A percentile compares a stretch with the other conserved stretches of the same genome.
phyloP scores from a whole-genome alignment of 1,284 basidiomycete species.

The Microbotryum intermedium region DNA sequence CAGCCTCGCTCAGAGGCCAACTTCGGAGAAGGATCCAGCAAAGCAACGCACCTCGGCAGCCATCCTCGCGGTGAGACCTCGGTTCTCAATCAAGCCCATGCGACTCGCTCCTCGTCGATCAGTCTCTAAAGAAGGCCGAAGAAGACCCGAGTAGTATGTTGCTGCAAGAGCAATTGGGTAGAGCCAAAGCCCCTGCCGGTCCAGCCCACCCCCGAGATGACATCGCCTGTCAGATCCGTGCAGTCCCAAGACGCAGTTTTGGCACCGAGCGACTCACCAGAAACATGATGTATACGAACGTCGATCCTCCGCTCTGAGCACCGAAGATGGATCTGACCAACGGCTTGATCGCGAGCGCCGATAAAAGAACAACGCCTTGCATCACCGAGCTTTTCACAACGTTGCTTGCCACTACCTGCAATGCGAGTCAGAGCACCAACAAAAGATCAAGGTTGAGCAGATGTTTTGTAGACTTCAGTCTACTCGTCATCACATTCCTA shows the following conservation, averaged over 20 bases:
- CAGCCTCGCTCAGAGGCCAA: background rate
- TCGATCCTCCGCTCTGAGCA: background rate
- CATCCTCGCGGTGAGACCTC: constrained; percentile 17
- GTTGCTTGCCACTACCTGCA: constrained; percentile 23
- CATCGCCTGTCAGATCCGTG: background rate
- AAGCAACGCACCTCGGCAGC: constrained; percentile 18
- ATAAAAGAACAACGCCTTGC: constrained; percentile 25
- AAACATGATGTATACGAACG: constrained; percentile 23
- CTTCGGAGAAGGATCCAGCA: background rate
- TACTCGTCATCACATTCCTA: background rate
- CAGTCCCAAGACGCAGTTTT: background rate
- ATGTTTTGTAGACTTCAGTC: background rate
- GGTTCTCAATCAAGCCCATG: background rate
- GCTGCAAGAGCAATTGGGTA: constrained; percentile 24
- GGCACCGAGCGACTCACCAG: constrained; percentile 1
- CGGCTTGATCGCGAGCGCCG: constrained; percentile 28
- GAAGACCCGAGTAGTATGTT: constrained; percentile 26
- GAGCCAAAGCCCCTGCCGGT: constrained; percentile 21
- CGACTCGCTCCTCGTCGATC: constrained; percentile 8
- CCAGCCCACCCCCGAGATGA: background rate
- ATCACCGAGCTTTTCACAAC: constrained; percentile 19
- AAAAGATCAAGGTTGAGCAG: background rate
- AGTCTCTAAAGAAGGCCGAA: constrained; percentile 12
- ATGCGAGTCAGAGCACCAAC: background rate
- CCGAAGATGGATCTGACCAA: constrained; percentile 13